These are phyloP conservation scores for Roridomyces roridus DNA, from an alignment of 768 basidiomycete genomes.

Conservation along the genomic window DNA sequence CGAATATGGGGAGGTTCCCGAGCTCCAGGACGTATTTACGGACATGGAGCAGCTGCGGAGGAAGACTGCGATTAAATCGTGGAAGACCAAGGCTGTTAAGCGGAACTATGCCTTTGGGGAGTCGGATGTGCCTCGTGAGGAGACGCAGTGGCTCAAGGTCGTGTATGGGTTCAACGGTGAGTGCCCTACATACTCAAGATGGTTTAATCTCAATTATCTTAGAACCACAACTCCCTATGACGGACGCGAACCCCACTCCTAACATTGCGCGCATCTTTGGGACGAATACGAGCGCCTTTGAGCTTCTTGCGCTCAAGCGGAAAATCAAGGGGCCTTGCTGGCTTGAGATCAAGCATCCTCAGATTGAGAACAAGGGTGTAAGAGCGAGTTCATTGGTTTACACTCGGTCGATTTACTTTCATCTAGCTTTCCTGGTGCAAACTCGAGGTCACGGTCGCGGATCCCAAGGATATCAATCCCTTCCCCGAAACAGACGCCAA, in stretches of 20 bases:
- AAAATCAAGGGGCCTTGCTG: slow-evolving; percentile 99
- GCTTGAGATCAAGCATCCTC: slow-evolving; percentile 82
- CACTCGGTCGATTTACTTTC: slow-evolving; percentile 1
- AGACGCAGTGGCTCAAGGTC: slow-evolving; percentile 91
- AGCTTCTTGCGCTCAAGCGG: slow-evolving; percentile 90
- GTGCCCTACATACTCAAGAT: slow-evolving; percentile 25
- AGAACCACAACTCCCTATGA: slow-evolving; percentile 80
- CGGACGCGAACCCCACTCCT: slow-evolving; percentile 65
- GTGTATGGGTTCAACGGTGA: slow-evolving; percentile 88
- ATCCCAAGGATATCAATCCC: slow-evolving; percentile 90
- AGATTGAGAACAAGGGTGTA: slow-evolving; percentile 82
- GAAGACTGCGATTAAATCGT: slow-evolving; percentile 74
- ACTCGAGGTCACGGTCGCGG: slow-evolving; percentile 80
- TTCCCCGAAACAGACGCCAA: slow-evolving; percentile 72
- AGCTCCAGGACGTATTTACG: slow-evolving; percentile 70
- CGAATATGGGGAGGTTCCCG: slow-evolving; percentile 69
- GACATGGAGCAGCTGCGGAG: slow-evolving; percentile 86
- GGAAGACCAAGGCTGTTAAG: slow-evolving; percentile 84
- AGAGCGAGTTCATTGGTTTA: slow-evolving; percentile 28
- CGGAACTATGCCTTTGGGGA: slow-evolving; percentile 94
- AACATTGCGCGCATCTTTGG: slow-evolving; percentile 91
- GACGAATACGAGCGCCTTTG: slow-evolving; percentile 91
- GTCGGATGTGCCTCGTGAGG: slow-evolving; percentile 76
- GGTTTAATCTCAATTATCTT: neutral
- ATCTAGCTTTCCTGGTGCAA: slow-evolving; percentile 95